phyloP scores from a whole-genome alignment of 495 filamentous ascomycete genomes.

The Tuber brumale region DNA sequence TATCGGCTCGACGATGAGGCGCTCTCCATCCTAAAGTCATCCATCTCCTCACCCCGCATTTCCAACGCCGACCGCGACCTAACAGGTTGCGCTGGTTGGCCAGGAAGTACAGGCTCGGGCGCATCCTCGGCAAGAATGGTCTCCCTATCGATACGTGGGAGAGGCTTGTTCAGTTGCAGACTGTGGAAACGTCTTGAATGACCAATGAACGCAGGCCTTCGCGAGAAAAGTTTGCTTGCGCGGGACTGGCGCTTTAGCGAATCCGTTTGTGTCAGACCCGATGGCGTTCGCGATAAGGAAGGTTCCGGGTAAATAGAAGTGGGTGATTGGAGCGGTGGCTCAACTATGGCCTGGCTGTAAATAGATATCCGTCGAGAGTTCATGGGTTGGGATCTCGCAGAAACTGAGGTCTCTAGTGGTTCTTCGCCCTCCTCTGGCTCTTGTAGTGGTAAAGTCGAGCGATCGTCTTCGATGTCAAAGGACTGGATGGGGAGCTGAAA shows the following conservation, averaged over 20 bases:
- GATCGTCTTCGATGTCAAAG: slow-evolving; percentile 20
- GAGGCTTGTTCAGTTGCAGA: slow-evolving; percentile 38
- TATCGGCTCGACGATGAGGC: slow-evolving; percentile 16
- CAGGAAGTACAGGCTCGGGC: slow-evolving; percentile 26
- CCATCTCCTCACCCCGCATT: slow-evolving; percentile 26
- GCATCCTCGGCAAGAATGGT: slow-evolving; percentile 28
- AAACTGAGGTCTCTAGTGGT: not conserved
- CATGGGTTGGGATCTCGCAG: slow-evolving; percentile 21
- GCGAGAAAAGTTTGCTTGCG: slow-evolving; percentile 27
- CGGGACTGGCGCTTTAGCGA: slow-evolving; percentile 20
- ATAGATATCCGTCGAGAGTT: slow-evolving; percentile 18
- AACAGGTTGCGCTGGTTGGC: slow-evolving; percentile 21
- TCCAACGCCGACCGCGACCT: slow-evolving; percentile 37
- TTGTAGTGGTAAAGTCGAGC: slow-evolving; percentile 20
- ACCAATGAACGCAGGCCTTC: slow-evolving; percentile 11
- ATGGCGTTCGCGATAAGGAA: slow-evolving; percentile 31
- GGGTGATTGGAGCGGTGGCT: slow-evolving; percentile 26
- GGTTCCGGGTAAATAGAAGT: slow-evolving; percentile 35
- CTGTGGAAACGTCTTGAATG: slow-evolving; percentile 19
- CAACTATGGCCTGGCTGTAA: slow-evolving; percentile 29
- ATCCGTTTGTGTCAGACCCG: slow-evolving; percentile 10
- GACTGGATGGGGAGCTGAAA: slow-evolving; percentile 29
- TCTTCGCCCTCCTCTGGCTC: slow-evolving; percentile 13
- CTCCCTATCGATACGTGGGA: slow-evolving; percentile 29
- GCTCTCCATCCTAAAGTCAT: slow-evolving; percentile 21